Evolutionary conservation across 768 basidiomycete genomes (phyloP).

Genomic region (Rhizopogon rudus): DNA sequence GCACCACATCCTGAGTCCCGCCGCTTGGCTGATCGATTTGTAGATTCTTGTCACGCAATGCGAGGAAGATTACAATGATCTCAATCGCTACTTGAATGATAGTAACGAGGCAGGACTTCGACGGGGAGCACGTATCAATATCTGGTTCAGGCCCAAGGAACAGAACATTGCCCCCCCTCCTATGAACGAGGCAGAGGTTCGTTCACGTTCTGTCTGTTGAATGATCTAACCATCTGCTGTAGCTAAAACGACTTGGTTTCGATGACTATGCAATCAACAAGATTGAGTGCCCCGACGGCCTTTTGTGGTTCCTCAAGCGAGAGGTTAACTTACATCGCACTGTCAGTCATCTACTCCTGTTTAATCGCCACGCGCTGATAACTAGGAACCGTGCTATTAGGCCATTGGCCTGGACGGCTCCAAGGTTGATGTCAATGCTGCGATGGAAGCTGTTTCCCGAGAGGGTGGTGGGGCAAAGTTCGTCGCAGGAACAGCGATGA

Average conservation of each 20-base stretch:
- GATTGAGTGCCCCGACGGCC: slow-evolving; percentile 68
- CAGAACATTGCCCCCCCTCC: slow-evolving; percentile 43
- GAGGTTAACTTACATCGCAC: slow-evolving; percentile 67
- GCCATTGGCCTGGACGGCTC: slow-evolving; percentile 52
- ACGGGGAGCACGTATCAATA: slow-evolving; percentile 49
- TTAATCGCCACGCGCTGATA: neutral
- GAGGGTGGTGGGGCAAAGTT: slow-evolving; percentile 54
- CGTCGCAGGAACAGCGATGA: slow-evolving; percentile 53
- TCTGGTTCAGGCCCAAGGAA: slow-evolving; percentile 57
- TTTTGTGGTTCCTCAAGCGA: slow-evolving; percentile 65
- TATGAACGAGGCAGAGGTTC: slow-evolving; percentile 55
- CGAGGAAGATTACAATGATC: slow-evolving; percentile 69
- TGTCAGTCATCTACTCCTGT: slow-evolving; percentile 36
- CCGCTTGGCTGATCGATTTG: neutral
- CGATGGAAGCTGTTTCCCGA: slow-evolving; percentile 58
- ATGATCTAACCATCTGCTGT: slow-evolving; percentile 4
- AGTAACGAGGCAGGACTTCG: slow-evolving; percentile 44
- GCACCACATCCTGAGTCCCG: slow-evolving; percentile 7
- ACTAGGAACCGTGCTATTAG: slow-evolving; percentile 29
- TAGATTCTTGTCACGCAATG: slow-evolving; percentile 87
- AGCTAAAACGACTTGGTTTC: slow-evolving; percentile 65
- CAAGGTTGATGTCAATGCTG: slow-evolving; percentile 45
- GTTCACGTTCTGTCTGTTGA: slow-evolving; percentile 6
- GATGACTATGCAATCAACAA: slow-evolving; percentile 83
- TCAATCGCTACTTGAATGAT: slow-evolving; percentile 71